Conservation (phyloP, 768 basidiomycete species). For the Scleroderma bovista region DNA sequence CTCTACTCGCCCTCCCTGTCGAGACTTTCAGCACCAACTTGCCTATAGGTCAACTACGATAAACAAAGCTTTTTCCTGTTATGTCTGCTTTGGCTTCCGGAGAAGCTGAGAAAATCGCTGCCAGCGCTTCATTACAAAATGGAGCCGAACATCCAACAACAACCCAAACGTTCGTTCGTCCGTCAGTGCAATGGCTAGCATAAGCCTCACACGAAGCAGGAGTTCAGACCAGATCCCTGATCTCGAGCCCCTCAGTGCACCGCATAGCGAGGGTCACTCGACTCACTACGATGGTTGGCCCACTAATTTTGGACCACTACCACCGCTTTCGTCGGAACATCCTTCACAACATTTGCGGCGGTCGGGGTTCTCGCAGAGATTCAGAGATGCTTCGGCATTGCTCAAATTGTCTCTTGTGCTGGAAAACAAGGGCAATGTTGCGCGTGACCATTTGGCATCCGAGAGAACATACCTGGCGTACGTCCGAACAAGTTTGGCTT, state of each 20-base stretch:
- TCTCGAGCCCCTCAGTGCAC: constrained; percentile 17
- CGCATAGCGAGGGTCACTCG: constrained; percentile 4
- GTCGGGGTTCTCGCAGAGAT: neutral
- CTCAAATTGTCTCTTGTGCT: constrained; percentile 31
- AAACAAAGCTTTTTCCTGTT: too few species aligned
- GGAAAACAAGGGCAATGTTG: constrained; percentile 57
- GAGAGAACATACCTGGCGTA: constrained; percentile 63
- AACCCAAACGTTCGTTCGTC: neutral
- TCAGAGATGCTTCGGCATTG: constrained; percentile 3
- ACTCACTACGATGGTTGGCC: constrained; percentile 2
- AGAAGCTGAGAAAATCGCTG: neutral
- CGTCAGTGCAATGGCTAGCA: constrained; percentile 9
- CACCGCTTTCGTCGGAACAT: neutral
- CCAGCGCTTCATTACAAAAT: neutral
- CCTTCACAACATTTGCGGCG: neutral
- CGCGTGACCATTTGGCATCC: constrained; percentile 58
- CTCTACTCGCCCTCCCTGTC: too few species aligned
- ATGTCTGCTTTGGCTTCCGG: neutral
- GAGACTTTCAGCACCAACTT: neutral
- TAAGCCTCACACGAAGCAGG: neutral
- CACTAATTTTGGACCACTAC: neutral
- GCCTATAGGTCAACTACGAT: too few species aligned
- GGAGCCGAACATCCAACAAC: neutral
- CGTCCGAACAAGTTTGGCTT: constrained; percentile 55
- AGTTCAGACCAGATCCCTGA: constrained; percentile 13